phyloP scores from a whole-genome alignment of 768 basidiomycete species.

The Podaxis sp. region DNA sequence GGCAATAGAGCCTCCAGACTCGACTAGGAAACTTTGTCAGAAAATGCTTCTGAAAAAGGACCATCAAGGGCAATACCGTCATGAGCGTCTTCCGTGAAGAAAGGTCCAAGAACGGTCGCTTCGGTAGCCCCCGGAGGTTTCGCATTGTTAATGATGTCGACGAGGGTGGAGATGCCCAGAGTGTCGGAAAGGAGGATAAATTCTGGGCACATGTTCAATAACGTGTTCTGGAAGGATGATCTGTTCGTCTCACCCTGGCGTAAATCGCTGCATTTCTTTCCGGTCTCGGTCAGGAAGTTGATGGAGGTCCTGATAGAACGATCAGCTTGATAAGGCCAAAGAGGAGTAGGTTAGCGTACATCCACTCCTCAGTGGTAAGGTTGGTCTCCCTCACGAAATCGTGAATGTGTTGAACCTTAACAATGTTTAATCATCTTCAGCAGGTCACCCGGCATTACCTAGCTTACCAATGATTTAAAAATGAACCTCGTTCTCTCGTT shows the following conservation, averaged over 20 bases:
- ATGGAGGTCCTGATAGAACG: conserved; percentile 48
- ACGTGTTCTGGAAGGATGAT: conserved; percentile 61
- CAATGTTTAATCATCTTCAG: neutral
- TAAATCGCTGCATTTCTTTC: conserved; percentile 70
- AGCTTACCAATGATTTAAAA: conserved; percentile 39
- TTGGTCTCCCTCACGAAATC: conserved; percentile 72
- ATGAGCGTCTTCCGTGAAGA: conserved; percentile 76
- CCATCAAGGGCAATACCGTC: conserved; percentile 46
- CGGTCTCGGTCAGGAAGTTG: conserved; percentile 73
- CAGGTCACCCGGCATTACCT: neutral
- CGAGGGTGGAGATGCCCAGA: conserved; percentile 75
- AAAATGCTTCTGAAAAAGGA: neutral
- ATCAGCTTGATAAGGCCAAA: conserved; percentile 9
- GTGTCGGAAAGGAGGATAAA: conserved; percentile 86
- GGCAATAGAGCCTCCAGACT: conserved; percentile 73
- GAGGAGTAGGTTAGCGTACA: conserved; percentile 33
- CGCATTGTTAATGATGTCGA: conserved; percentile 74
- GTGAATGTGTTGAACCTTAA: conserved; percentile 68
- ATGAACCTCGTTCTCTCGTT: conserved; percentile 45
- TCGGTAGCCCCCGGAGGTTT: conserved; percentile 64
- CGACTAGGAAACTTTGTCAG: conserved; percentile 40
- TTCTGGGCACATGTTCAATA: conserved; percentile 38
- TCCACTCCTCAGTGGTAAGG: conserved; percentile 86
- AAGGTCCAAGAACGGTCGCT: conserved; percentile 79
- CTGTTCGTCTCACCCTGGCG: conserved; percentile 45